Evolutionary conservation across 257 asterid species (phyloP).

Genomic region (Salvia miltiorrhiza): DNA sequence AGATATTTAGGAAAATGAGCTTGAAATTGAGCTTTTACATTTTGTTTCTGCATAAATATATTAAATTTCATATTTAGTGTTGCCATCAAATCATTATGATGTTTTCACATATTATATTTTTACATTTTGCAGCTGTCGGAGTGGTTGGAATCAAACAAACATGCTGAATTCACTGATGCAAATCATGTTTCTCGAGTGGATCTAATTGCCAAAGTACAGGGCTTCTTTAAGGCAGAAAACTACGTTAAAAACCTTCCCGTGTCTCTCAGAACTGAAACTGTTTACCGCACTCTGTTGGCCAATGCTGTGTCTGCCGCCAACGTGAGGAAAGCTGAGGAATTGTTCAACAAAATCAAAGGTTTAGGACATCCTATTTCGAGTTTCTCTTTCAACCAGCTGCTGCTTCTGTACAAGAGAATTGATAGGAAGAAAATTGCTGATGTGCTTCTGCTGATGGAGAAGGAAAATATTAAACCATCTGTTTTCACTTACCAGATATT

Average conservation of each 20-base stretch:
- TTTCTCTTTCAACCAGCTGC: conserved; percentile 64
- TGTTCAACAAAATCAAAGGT: conserved; percentile 66
- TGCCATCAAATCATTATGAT: neutral
- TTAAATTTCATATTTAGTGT: neutral
- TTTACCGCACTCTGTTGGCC: conserved; percentile 66
- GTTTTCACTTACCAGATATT: conserved; percentile 54
- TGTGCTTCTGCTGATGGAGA: conserved; percentile 68
- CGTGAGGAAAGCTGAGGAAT: conserved; percentile 51
- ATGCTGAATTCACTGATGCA: conserved; percentile 40
- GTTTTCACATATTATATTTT: conserved; percentile 9
- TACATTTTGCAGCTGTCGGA: conserved; percentile 59
- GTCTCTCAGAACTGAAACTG: conserved; percentile 52
- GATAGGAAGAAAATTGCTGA: conserved; percentile 64
- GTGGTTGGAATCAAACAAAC: conserved; percentile 54
- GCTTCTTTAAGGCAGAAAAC: conserved; percentile 50
- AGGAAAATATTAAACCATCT: conserved; percentile 54
- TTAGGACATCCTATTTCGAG: conserved; percentile 42
- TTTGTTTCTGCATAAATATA: neutral
- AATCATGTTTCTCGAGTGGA: conserved; percentile 57
- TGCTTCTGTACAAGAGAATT: conserved; percentile 55
- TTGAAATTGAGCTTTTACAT: neutral
- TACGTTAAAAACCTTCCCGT: conserved; percentile 52
- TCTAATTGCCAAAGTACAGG: conserved; percentile 67
- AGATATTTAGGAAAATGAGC: neutral
- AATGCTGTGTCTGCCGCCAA: conserved; percentile 36